phyloP scores from a whole-genome alignment of 129 eudicot species.

The Helichrysum umbraculigerum region DNA sequence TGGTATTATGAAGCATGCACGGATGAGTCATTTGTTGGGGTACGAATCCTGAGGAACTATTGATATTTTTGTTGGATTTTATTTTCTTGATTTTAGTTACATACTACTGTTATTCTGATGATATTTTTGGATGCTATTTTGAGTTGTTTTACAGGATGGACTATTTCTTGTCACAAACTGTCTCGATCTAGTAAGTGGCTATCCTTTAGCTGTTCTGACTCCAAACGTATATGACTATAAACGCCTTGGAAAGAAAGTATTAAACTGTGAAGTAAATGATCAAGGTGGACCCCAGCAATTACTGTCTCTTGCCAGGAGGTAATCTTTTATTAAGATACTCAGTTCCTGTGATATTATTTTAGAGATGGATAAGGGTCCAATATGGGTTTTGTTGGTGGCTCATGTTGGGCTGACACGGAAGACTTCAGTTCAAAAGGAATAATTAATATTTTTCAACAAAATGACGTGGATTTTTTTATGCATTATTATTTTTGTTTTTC shows the following conservation, averaged over 20 bases:
- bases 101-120: slow-evolving; percentile 8
- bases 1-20: slow-evolving; percentile 81
- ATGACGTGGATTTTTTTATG: too few species aligned
- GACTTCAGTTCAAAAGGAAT: not conserved
- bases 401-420: not conserved
- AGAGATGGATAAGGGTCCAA: not conserved
- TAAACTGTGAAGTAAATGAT: slow-evolving; percentile 82
- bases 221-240: slow-evolving; percentile 94
- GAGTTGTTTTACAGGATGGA: slow-evolving; percentile 65
- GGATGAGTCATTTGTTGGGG: slow-evolving; percentile 98
- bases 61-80: not conserved
- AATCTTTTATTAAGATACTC: slow-evolving; percentile 1
- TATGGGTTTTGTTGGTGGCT: not conserved
- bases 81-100: slow-evolving; percentile 17
- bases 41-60: slow-evolving; percentile 31
- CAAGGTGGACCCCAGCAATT: slow-evolving; percentile 75
- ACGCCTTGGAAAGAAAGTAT: slow-evolving; percentile 91
- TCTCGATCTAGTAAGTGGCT: slow-evolving; percentile 73
- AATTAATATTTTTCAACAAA: not conserved
- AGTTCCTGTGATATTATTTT: not conserved
- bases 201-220: slow-evolving; percentile 84
- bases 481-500: not conserved
- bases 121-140: slow-evolving; percentile 10
- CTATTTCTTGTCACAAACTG: slow-evolving; percentile 86
- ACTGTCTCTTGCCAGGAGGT: slow-evolving; percentile 78